phyloP scores from a whole-genome alignment of 1,284 basidiomycete genomes.

The Athelia psychrophila region DNA sequence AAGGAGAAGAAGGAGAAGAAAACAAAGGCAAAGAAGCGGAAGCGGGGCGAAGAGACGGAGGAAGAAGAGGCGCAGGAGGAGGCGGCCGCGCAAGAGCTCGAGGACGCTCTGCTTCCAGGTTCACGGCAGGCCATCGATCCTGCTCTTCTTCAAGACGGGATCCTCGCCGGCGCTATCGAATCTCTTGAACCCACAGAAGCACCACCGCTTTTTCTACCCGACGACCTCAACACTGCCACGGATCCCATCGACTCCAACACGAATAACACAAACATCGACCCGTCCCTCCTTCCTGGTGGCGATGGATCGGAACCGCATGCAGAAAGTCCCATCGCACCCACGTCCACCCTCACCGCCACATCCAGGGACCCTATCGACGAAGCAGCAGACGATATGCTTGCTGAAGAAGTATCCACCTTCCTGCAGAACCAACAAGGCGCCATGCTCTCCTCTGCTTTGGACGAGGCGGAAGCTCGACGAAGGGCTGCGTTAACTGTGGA shows the following conservation, averaged over 20 bases:
- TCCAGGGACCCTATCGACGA: constrained; percentile 35
- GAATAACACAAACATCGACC: constrained; percentile 51
- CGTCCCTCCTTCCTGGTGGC: constrained; percentile 44
- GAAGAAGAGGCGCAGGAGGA: constrained; percentile 30
- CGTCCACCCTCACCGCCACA: constrained; percentile 4
- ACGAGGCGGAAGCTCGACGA: constrained; percentile 60
- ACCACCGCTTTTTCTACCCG: constrained; percentile 31
- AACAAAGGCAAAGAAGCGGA: constrained; percentile 35
- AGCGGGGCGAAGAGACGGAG: constrained; percentile 39
- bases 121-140: constrained; percentile 39
- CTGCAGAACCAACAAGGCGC: constrained; percentile 56
- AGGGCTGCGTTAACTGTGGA: constrained; percentile 48
- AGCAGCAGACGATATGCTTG: constrained; percentile 50
- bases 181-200: constrained; percentile 24
- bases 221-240: constrained; percentile 19
- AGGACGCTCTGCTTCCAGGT: constrained; percentile 13
- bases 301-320: constrained; percentile 19
- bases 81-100: constrained; percentile 11
- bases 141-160: constrained; percentile 43
- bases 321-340: background rate
- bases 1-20: constrained; percentile 26
- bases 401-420: constrained; percentile 65
- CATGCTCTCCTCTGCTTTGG: constrained; percentile 53
- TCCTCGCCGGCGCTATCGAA: constrained; percentile 32
- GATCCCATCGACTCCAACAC: constrained; percentile 35